A percentile compares a stretch with the other conserved stretches of the same genome.
phyloP scores from a whole-genome alignment of 257 asterid species.

The Verbena officinalis region DNA sequence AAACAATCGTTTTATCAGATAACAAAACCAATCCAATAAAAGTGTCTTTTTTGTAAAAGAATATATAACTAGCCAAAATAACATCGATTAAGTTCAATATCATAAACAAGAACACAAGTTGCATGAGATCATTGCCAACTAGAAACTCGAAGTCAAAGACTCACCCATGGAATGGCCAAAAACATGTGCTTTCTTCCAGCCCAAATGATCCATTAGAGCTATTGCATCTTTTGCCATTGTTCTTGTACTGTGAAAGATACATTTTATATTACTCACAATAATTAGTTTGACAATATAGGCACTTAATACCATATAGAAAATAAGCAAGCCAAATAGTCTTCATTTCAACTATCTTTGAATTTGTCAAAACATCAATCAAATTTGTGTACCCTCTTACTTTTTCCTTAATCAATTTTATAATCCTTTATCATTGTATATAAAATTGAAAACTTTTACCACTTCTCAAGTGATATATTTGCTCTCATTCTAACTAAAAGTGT shows the following conservation, averaged over 20 bases:
- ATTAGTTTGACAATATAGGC: conserved; percentile 6
- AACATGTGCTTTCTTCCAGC: conserved; percentile 89
- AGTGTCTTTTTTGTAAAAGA: neutral
- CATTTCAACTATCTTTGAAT: conserved; percentile 27
- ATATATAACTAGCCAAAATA: neutral
- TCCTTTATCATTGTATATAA: no score
- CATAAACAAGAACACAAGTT: neutral
- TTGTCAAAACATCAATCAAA: conserved; percentile 17
- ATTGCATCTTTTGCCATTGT: conserved; percentile 94
- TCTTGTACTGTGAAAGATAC: conserved; percentile 55
- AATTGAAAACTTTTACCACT: no score
- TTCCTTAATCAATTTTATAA: no score
- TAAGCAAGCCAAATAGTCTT: conserved; percentile 14
- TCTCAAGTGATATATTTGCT: no score
- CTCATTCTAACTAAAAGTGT: no score
- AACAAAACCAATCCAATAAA: conserved; percentile 8
- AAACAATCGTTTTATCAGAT: conserved; percentile 21
- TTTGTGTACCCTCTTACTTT: no score
- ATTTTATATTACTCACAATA: neutral
- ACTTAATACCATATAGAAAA: neutral
- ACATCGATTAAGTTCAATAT: neutral
- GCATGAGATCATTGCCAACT: conserved; percentile 30
- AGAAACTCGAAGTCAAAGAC: conserved; percentile 32
- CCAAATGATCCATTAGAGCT: conserved; percentile 93
- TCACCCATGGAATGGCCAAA: conserved; percentile 99